These are phyloP conservation scores for Cladosporium cucumerinum DNA, from an alignment of 2,329 filamentous ascomycete species.

Conservation along the genomic window DNA sequence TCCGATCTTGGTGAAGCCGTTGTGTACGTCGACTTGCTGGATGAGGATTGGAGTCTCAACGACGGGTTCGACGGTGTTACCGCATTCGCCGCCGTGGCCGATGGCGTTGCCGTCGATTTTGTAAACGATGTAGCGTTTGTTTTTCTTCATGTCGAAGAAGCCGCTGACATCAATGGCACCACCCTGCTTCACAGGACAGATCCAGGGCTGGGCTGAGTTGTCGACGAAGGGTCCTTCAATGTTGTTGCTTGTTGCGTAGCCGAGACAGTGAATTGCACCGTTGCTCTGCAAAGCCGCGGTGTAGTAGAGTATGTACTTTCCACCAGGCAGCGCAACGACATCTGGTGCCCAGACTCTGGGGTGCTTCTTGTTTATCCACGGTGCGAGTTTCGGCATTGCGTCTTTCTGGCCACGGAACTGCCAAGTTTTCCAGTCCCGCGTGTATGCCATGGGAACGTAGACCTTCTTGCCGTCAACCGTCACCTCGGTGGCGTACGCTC, in stretches of 20 bases:
- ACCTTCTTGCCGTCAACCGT: constrained; percentile 40
- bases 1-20: constrained; percentile 28
- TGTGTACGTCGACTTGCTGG: constrained; percentile 25
- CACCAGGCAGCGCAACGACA: constrained; percentile 44
- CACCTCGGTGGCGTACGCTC: constrained; percentile 50
- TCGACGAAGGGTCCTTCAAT: constrained; percentile 31
- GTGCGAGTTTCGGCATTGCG: constrained; percentile 48
- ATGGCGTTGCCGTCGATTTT: constrained; percentile 33
- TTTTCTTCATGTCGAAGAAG: constrained; percentile 23
- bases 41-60: constrained; percentile 30
- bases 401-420: constrained; percentile 49
- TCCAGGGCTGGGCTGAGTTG: constrained; percentile 24
- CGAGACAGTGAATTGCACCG: constrained; percentile 27
- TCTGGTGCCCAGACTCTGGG: constrained; percentile 59
- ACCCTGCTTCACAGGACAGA: constrained; percentile 26
- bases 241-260: constrained; percentile 25
- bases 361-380: constrained; percentile 50
- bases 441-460: constrained; percentile 52
- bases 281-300: constrained; percentile 21
- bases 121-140: constrained; percentile 28
- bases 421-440: constrained; percentile 46
- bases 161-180: constrained; percentile 32
- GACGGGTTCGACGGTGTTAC: constrained; percentile 27
- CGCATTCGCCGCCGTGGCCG: constrained; percentile 28
- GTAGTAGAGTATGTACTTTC: constrained; percentile 31